Percentiles rank a stretch among this genome's conserved stretches.
These are phyloP conservation scores for Podaxis rugospora DNA, from an alignment of 768 basidiomycete species.

Conservation along the genomic window DNA sequence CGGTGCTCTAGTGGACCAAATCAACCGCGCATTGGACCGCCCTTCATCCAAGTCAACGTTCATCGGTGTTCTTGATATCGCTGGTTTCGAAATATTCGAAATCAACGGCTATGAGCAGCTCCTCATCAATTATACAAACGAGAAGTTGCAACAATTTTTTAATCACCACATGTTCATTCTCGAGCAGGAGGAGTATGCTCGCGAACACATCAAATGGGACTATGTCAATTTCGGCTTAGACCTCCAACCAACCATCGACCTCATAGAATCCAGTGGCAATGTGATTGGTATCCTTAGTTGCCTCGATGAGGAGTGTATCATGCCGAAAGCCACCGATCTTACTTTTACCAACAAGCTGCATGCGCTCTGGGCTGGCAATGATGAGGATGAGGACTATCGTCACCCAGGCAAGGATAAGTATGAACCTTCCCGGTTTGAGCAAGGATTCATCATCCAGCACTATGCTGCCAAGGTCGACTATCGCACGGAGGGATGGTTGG, in stretches of 20 bases:
- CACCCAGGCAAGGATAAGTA: conserved; percentile 85
- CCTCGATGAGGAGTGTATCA: conserved; percentile 97
- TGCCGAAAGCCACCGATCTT: conserved; percentile 96
- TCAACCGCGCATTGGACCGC: conserved; percentile 91
- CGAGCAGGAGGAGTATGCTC: conserved; percentile 97
- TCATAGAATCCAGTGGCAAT: conserved; percentile 84
- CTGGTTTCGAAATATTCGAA: conserved; percentile 97
- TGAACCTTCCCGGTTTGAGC: conserved; percentile 81
- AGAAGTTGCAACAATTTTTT: conserved; percentile 96
- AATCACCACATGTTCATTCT: conserved; percentile 99
- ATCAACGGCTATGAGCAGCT: conserved; percentile 96
- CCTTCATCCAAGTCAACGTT: conserved; percentile 90
- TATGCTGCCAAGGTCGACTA: conserved; percentile 98
- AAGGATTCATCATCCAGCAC: conserved; percentile 93
- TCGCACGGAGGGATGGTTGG: conserved; percentile 92
- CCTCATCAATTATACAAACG: conserved; percentile 98
- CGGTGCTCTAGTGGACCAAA: conserved; percentile 87
- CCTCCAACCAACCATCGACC: conserved; percentile 95
- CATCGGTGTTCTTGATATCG: conserved; percentile 98
- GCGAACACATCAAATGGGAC: conserved; percentile 96
- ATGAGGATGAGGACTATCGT: conserved; percentile 47
- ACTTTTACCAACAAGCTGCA: conserved; percentile 95
- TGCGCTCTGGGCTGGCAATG: conserved; percentile 60
- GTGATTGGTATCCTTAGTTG: conserved; percentile 88
- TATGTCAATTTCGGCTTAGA: conserved; percentile 98